A percentile compares a stretch with the other conserved stretches of the same genome.
These are phyloP conservation scores for Candolleomyces aberdarensis DNA, from an alignment of 768 basidiomycete species.

Conservation along the genomic window DNA sequence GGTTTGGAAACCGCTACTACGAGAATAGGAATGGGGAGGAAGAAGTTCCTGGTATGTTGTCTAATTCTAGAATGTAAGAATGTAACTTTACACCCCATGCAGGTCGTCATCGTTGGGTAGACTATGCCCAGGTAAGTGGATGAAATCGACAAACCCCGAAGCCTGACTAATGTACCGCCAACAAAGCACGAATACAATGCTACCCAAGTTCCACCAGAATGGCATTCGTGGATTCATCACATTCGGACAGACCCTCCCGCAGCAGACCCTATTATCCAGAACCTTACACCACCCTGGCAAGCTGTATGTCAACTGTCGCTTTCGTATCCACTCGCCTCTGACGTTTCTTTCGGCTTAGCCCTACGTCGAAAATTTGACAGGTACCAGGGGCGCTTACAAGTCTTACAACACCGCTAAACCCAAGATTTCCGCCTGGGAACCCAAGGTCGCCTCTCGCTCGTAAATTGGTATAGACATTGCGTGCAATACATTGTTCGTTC, in stretches of 20 bases:
- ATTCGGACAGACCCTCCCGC: constrained; percentile 82
- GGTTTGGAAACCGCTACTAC: constrained; percentile 92
- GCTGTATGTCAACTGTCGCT: constrained; percentile 48
- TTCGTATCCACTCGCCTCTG: constrained; percentile 1
- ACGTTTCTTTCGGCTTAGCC: constrained; percentile 43
- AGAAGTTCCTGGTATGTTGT: constrained; percentile 76
- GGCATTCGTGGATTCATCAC: constrained; percentile 95
- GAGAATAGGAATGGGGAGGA: constrained; percentile 88
- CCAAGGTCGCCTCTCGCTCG: constrained; percentile 56
- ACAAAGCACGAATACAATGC: constrained; percentile 79
- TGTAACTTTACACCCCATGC: constrained; percentile 6
- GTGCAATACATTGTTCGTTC: constrained; percentile 2
- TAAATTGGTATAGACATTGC: constrained; percentile 14
- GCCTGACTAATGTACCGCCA: constrained; percentile 3
- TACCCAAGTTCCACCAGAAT: constrained; percentile 92
- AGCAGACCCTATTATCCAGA: constrained; percentile 70
- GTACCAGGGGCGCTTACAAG: constrained; percentile 87
- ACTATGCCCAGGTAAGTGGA: constrained; percentile 75
- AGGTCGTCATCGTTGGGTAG: constrained; percentile 98
- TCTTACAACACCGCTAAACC: constrained; percentile 84
- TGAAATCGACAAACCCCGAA: background rate
- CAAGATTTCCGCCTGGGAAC: constrained; percentile 83
- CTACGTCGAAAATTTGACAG: constrained; percentile 87
- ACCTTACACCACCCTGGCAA: constrained; percentile 74
- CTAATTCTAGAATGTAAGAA: background rate